Evolutionary conservation across 129 eudicot genomes (phyloP).

Genomic region (Kitagawia praeruptora): DNA sequence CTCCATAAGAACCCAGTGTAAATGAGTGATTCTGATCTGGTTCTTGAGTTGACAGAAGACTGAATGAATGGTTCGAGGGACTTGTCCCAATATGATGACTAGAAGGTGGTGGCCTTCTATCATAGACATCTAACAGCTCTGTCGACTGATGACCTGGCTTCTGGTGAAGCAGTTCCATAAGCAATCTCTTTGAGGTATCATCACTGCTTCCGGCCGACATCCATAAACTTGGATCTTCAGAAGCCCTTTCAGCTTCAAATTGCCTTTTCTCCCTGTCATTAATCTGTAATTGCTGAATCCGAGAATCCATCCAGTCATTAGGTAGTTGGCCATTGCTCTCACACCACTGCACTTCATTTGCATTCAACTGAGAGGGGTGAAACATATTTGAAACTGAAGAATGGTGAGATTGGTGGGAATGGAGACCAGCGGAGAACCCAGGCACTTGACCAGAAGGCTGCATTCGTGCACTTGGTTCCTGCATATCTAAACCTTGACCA

Average conservation of each 20-base stretch:
- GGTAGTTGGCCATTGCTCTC: slow-evolving; percentile 45
- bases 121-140: slow-evolving; percentile 34
- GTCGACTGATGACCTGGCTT: slow-evolving; percentile 41
- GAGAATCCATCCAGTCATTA: slow-evolving; percentile 69
- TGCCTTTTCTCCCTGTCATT: slow-evolving; percentile 60
- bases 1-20: slow-evolving; percentile 48
- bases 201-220: slow-evolving; percentile 70
- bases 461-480: slow-evolving; percentile 42
- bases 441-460: slow-evolving; percentile 46
- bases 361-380: slow-evolving; percentile 36
- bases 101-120: slow-evolving; percentile 31
- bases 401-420: slow-evolving; percentile 42
- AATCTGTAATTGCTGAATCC: slow-evolving; percentile 53
- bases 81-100: slow-evolving; percentile 28
- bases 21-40: slow-evolving; percentile 37
- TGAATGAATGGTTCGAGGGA: slow-evolving; percentile 29
- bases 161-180: slow-evolving; percentile 79
- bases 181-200: slow-evolving; percentile 70
- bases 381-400: slow-evolving; percentile 29
- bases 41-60: slow-evolving; percentile 36
- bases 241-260: slow-evolving; percentile 29
- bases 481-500: slow-evolving; percentile 46
- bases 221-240: slow-evolving; percentile 68
- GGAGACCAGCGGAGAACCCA: slow-evolving; percentile 34
- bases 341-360: slow-evolving; percentile 48